Evolutionary conservation across 345 rosid genomes (phyloP), one percentile per base, ranked within the genome.

Genomic region (Gossypium herbaceum): DNA sequence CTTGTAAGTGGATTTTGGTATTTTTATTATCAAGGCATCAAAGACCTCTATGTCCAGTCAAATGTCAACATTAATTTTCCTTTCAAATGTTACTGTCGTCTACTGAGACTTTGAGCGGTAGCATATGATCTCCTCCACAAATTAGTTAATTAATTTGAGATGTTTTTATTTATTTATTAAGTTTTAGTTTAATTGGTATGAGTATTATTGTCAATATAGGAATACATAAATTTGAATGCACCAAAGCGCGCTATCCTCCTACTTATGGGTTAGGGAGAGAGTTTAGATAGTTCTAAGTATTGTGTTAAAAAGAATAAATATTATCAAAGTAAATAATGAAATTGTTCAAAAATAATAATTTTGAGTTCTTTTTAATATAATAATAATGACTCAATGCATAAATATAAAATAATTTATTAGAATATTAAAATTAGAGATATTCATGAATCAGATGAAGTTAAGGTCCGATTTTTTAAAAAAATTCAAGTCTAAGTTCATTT

Each of bases 401-500:
- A 34, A 34, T 29, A 34, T 34, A 34, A 34, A 34, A 34, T 4
- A 34, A 4, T 34, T 34, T 34, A 34, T 34, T 34, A 34, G 39
- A 34, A 34, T 34, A 6, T 34, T 34, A 34, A 34, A 34, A 34
- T 4, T 34, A 34, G 2, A 34, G 41, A 1, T 0, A 0, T 5
- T 34, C 0, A 34, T 34, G 1, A 0, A 7, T 34, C 41, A 34
- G 0, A 0, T 0, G 0, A 0, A 0, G 7, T 34, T 34, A 34
- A 34, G 0, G 6, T 34, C 0, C 0, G 39, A 4, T 4, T 34
- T 29, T 0, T 2, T 0, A 3, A 34, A 34, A 29, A 34, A 34
- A 4, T 0, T 1, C 7, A 34, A 34, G 7, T 34, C 41, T 0
- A 34, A 34, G 0, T 34, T 34, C 41, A 34, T 4, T 34, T 34